Percentiles rank a stretch among this genome's conserved stretches.
Evolutionary conservation across 345 rosid species (phyloP).

Genomic region (Iberis pinnata): DNA sequence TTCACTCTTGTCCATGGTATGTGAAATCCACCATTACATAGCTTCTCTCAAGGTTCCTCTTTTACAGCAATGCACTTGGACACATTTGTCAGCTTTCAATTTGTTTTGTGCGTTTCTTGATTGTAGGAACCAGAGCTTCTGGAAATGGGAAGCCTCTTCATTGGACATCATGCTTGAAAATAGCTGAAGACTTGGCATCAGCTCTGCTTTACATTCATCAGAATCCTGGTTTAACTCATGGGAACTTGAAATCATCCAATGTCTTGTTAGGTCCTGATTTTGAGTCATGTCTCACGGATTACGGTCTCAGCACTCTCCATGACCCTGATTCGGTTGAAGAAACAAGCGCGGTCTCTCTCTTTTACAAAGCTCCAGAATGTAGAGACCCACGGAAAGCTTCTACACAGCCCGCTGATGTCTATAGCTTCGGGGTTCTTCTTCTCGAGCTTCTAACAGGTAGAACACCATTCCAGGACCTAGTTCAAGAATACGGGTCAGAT

Average conservation of each 20-base stretch:
- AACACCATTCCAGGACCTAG: slow-evolving; percentile 92
- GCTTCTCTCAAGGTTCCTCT: too few relatives aligned
- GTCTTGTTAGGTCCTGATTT: slow-evolving; percentile 83
- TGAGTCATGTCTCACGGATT: slow-evolving; percentile 94
- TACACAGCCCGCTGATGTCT: slow-evolving; percentile 79
- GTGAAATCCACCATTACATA: slow-evolving; percentile 6
- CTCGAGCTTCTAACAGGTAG: slow-evolving; percentile 87
- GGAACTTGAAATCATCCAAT: slow-evolving; percentile 83
- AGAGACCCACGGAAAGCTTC: slow-evolving; percentile 53
- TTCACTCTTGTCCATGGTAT: slow-evolving; percentile 92
- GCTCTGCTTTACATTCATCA: slow-evolving; percentile 84
- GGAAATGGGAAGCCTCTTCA: slow-evolving; percentile 96
- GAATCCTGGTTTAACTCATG: slow-evolving; percentile 75
- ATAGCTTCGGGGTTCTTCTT: slow-evolving; percentile 89
- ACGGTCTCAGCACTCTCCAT: slow-evolving; percentile 56
- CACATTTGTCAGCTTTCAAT: too few relatives aligned
- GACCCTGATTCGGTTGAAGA: slow-evolving; percentile 72
- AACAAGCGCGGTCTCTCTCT: slow-evolving; percentile 59
- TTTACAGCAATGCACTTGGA: too few relatives aligned
- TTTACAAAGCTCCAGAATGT: slow-evolving; percentile 84
- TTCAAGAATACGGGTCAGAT: slow-evolving; percentile 81
- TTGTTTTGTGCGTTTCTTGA: too few relatives aligned
- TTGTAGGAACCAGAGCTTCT: slow-evolving; percentile 68
- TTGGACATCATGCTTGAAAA: slow-evolving; percentile 97
- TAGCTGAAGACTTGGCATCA: slow-evolving; percentile 90